phyloP scores from a whole-genome alignment of 2,329 filamentous ascomycete genomes.

The Fonsecaea erecta region DNA sequence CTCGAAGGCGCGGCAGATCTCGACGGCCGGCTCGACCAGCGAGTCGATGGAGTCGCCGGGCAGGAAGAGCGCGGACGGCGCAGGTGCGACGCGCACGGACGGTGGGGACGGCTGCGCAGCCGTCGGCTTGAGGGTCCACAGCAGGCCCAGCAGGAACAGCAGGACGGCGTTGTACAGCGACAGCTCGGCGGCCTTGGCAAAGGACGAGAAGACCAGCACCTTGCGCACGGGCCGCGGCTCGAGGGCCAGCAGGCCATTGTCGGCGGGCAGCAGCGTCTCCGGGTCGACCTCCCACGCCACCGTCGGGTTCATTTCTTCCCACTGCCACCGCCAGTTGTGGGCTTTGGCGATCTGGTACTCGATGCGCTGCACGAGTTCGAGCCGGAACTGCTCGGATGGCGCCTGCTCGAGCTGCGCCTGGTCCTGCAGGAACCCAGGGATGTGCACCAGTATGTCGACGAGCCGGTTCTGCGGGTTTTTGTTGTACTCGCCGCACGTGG shows the following conservation, averaged over 20 bases:
- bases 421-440: constrained; percentile 31
- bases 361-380: constrained; percentile 23
- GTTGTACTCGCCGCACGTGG: constrained; percentile 12
- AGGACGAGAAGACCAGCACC: constrained; percentile 54
- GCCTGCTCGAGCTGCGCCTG: constrained; percentile 22
- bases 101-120: constrained; percentile 10
- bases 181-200: constrained; percentile 27
- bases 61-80: constrained; percentile 9
- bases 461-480: constrained; percentile 32
- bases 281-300: constrained; percentile 27
- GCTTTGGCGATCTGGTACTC: constrained; percentile 23
- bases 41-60: constrained; percentile 26
- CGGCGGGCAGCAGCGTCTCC: constrained; percentile 41
- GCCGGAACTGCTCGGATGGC: constrained; percentile 12
- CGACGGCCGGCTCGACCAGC: constrained; percentile 23
- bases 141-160: constrained; percentile 26
- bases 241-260: constrained; percentile 69
- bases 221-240: constrained; percentile 79
- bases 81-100: background rate
- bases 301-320: constrained; percentile 28
- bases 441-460: constrained; percentile 28
- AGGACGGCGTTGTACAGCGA: constrained; percentile 30
- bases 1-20: constrained; percentile 32
- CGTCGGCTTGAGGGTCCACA: constrained; percentile 27
- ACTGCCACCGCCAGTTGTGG: constrained; percentile 31